Evolutionary conservation across 1,284 basidiomycete genomes (phyloP), one percentile per base, ranked within the genome.

Genomic region (Trametes versicolor): DNA sequence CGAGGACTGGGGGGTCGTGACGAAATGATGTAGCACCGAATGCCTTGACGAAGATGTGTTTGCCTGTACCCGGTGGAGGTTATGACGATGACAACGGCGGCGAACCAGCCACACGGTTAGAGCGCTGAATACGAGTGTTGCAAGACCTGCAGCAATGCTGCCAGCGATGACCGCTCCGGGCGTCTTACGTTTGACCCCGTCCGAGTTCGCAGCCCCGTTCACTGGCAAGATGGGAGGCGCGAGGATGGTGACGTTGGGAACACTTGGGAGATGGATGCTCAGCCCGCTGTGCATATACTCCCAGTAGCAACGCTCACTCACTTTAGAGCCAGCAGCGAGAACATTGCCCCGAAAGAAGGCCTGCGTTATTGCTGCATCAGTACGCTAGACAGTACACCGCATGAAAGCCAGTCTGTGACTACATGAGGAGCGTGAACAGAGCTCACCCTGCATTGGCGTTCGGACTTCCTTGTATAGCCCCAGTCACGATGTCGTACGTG

Each of bases 271-370:
- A n/a, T n/a, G n/a, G 7, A 4, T 25, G 21, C 15, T 48, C 21
- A 25, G 25, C 25, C 12, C 23, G 10, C 3, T 12, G 25, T 21
- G 23, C 8, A 23, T 2, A n/a, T 19, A 6, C 23, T 25, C 10
- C 2, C 21, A 48, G 21, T n/a, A n/a, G 3, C 21, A 7, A 48
- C 12, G 45, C 4, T 1, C 23, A 67, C 71, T 59, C 53, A 73
- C 72, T 51, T 70, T 36, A 74, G 60, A 2, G 71, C 73, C n/a
- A 74, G 60, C 13, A 65, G 65, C 1, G 72, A 62, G 63, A 71
- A 74, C 62, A 74, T 58, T 4, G 68, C 71, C 4, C 72, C 72
- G 8, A 66, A 50, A 9, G 64, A 69, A 2, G 72, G 68, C 21
- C 72, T 74, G 41, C 2, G 10, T 43, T 7, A 9, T 4, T 8